Evolutionary conservation across 2,329 filamentous ascomycete genomes (phyloP).

Genomic region (Neopestalotiopsis clavispora): DNA sequence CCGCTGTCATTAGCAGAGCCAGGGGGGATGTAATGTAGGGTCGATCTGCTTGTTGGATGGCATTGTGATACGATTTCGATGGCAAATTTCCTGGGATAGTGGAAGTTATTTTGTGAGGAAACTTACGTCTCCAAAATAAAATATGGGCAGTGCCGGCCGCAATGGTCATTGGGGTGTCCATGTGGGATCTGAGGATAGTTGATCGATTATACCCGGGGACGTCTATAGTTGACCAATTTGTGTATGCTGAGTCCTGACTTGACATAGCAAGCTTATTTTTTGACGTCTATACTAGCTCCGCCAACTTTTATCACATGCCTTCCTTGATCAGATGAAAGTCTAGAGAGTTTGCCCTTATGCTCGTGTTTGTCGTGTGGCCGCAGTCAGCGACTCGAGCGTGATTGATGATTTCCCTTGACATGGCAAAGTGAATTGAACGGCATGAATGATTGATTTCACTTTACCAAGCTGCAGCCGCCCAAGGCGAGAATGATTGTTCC

Average conservation of each 20-base stretch:
- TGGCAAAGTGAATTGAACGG: not conserved
- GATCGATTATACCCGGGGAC: not conserved
- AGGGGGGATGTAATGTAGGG: not conserved
- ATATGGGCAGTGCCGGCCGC: not conserved
- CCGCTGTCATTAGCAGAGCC: not conserved
- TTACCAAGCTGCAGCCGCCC: not conserved
- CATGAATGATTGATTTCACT: not conserved
- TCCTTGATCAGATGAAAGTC: not conserved
- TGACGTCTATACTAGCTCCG: not conserved
- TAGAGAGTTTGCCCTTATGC: not conserved
- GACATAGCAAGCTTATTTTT: not conserved
- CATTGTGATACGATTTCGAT: constrained; percentile 14
- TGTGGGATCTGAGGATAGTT: not conserved
- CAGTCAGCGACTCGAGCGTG: not conserved
- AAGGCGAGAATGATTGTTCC: not conserved
- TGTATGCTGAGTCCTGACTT: not conserved
- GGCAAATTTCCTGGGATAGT: constrained; percentile 11
- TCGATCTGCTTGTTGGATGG: not conserved
- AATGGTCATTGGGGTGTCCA: not conserved
- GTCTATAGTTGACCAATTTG: not conserved
- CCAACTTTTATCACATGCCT: not conserved
- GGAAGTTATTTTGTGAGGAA: constrained; percentile 5
- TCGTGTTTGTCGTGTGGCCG: not conserved
- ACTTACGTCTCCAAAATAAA: not conserved
- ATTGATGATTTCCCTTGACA: not conserved